Base-by-base conservation (phyloP, 1,284 basidiomycete species). In the Marasmius tenuissimus region DNA sequence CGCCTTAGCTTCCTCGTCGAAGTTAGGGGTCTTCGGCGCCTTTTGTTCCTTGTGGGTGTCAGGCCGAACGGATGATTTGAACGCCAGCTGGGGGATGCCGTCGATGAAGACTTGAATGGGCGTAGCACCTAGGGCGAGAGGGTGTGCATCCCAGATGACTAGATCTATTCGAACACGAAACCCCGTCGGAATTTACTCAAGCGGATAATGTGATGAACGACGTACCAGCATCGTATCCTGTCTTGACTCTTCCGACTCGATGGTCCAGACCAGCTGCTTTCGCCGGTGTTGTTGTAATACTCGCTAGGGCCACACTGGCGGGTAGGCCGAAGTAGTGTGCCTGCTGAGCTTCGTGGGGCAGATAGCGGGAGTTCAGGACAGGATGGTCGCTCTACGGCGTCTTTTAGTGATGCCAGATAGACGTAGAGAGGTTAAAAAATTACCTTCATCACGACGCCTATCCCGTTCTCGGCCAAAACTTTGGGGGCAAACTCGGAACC, bases 321-420 rank as follows among this genome's bases (percentile, higher is more conserved):
- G 78, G 73, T 10, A 86, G 75, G 4, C 82, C 81, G 63, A 83
- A 91, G 68, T 88, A 89, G 70, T 91, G 85, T 1, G 87, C 93
- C 72, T 94, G 92, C 60, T 94, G 92, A 0, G 95, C 94, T 74
- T 98, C 95, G 69, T 88, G 91, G 3, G 95, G 73, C 11, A 98
- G 79, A 70, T 89, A 88, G 8, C 95, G 83, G 11, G 91, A 92
- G 68, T 96, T 88, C 16, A 93, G 64, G 0, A 84, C 82, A 14
- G 89, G 85, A 68, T 91, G 89, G 62, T 91, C 89, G 63, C 86
- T 89, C 90, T 91, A 64, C 51, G 4, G 6, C 47, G 33, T 4
- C 37, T 22, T 39, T 38, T 59, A 35, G 27, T n/a, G 39, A 11
- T 22, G 12, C 3, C 48, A 10, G 12, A 16, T 14, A 42, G 38